phyloP scores from a whole-genome alignment of 345 rosid genomes.

The Cardamine resedifolia region DNA sequence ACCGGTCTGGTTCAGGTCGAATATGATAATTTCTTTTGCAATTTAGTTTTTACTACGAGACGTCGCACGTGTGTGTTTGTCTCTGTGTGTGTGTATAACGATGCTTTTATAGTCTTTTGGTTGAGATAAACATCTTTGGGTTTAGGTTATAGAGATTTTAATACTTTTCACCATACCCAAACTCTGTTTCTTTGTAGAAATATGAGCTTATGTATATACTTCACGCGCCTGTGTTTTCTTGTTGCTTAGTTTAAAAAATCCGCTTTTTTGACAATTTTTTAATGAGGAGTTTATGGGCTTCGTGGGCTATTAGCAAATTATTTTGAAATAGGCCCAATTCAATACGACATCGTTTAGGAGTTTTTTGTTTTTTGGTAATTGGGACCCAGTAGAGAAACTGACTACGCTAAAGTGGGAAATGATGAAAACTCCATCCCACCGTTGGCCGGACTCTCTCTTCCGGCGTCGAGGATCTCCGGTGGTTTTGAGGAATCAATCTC shows the following conservation, averaged over 20 bases:
- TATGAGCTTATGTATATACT: constrained; percentile 20
- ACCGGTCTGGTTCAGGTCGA: constrained; percentile 2
- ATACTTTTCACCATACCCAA: neutral
- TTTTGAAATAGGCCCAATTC: neutral
- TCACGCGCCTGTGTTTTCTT: neutral
- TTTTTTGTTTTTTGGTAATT: constrained; percentile 5
- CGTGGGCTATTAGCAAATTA: neutral
- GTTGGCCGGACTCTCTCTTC: constrained; percentile 26
- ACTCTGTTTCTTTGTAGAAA: constrained; percentile 12
- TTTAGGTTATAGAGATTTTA: constrained; percentile 27
- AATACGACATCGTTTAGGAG: neutral
- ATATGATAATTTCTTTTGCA: constrained; percentile 16
- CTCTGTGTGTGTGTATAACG: constrained; percentile 11
- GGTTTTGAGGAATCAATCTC: constrained; percentile 1
- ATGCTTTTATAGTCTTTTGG: constrained; percentile 31
- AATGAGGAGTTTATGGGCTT: neutral
- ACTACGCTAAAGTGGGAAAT: constrained; percentile 2
- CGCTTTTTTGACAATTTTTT: neutral
- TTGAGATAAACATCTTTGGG: constrained; percentile 36
- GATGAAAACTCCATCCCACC: constrained; percentile 4
- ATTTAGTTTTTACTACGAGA: constrained; percentile 16
- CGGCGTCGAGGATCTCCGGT: constrained; percentile 33
- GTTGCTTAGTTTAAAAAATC: neutral
- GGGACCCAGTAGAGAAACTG: constrained; percentile 24
- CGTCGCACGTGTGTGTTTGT: neutral